Conservation (phyloP, 805 yeast species). For the Tetrapisispora phaffii region DNA sequence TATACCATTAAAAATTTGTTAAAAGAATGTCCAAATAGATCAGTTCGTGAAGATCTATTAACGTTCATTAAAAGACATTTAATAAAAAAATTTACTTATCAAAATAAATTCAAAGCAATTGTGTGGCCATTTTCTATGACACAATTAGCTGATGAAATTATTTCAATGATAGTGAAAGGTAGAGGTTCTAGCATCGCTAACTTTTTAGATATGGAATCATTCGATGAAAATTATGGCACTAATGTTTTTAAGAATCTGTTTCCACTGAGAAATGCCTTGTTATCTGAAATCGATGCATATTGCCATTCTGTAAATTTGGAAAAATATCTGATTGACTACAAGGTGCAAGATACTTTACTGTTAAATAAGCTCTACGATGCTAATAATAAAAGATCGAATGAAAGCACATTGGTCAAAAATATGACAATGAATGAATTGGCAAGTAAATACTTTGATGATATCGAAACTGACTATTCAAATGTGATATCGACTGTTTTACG, state of each 20-base stretch:
- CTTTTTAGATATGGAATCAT: slow-evolving; percentile 37
- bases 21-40: slow-evolving; percentile 35
- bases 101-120: slow-evolving; percentile 41
- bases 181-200: slow-evolving; percentile 62
- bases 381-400: slow-evolving; percentile 14
- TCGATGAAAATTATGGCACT: slow-evolving; percentile 22
- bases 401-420: slow-evolving; percentile 36
- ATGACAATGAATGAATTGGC: slow-evolving; percentile 78
- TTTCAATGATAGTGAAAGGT: slow-evolving; percentile 76
- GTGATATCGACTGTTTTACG: slow-evolving; percentile 87
- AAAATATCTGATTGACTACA: slow-evolving; percentile 22
- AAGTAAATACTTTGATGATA: slow-evolving; percentile 54
- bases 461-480: slow-evolving; percentile 75
- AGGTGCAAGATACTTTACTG: slow-evolving; percentile 15
- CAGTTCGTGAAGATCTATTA: slow-evolving; percentile 57
- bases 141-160: slow-evolving; percentile 65
- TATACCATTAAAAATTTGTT: slow-evolving; percentile 9
- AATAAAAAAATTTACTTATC: slow-evolving; percentile 37
- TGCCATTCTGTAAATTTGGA: slow-evolving; percentile 28
- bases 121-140: slow-evolving; percentile 77
- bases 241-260: slow-evolving; percentile 40
- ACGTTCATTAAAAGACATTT: slow-evolving; percentile 39
- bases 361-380: slow-evolving; percentile 20
- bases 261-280: slow-evolving; percentile 70
- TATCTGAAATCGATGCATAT: slow-evolving; percentile 56